phyloP scores from a whole-genome alignment of 73 alveolate genomes.

The Tetrahymena borealis region DNA sequence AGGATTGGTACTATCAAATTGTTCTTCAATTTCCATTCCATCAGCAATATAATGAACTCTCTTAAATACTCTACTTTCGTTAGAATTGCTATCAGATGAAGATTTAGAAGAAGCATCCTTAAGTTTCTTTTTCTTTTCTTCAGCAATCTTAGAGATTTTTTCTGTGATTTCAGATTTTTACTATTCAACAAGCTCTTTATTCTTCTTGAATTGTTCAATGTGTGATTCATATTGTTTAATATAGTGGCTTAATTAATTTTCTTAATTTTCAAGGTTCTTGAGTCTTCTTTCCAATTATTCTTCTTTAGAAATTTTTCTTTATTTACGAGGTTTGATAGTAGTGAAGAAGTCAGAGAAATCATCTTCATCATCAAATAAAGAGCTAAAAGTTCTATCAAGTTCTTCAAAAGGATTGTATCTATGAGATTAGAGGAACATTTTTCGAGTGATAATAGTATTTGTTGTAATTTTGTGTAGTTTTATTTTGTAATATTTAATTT shows the following conservation, averaged over 20 bases:
- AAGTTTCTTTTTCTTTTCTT: not conserved
- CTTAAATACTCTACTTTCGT: not conserved
- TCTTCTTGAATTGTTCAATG: not conserved
- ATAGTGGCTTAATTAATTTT: not conserved
- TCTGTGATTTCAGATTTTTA: not conserved
- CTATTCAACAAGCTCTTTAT: not conserved
- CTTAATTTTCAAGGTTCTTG: not conserved
- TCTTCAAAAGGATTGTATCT: not conserved
- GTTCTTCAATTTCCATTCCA: not conserved
- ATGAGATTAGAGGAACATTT: not conserved
- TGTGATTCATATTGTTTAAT: not conserved
- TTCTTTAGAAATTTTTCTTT: not conserved
- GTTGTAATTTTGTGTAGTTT: not conserved
- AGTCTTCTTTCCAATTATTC: not conserved
- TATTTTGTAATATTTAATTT: not conserved
- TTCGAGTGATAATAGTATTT: not conserved
- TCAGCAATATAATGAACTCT: not conserved
- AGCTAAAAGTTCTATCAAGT: not conserved
- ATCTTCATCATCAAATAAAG: not conserved
- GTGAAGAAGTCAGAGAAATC: not conserved
- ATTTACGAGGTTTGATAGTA: not conserved
- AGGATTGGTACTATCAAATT: not conserved
- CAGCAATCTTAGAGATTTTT: not conserved
- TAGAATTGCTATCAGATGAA: not conserved
- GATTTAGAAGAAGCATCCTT: not conserved